Evolutionary conservation across 768 basidiomycete genomes (phyloP).

Genomic region (Coprinopsis marcescibilis): DNA sequence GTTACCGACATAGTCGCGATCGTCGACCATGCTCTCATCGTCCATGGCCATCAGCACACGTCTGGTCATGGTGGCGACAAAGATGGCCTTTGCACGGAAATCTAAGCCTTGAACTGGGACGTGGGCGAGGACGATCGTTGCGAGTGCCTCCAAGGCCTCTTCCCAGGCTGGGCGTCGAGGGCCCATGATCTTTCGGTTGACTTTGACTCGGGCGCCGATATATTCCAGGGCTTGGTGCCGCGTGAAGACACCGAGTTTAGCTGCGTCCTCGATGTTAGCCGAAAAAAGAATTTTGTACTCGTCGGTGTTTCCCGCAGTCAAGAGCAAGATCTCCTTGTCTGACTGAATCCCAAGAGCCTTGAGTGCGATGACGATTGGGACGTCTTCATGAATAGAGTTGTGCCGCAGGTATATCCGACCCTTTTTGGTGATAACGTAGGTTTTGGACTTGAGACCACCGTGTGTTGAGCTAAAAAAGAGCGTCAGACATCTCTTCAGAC

Average conservation of each 20-base stretch:
- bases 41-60: conserved; percentile 95
- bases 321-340: conserved; percentile 93
- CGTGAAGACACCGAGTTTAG: conserved; percentile 86
- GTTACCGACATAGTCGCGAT: conserved; percentile 98
- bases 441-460: conserved; percentile 89
- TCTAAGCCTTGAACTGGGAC: conserved; percentile 88
- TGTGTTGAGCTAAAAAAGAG: conserved; percentile 58
- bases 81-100: conserved; percentile 91
- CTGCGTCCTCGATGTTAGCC: conserved; percentile 89
- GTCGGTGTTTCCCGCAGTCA: conserved; percentile 90
- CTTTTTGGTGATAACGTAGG: conserved; percentile 94
- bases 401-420: conserved; percentile 93
- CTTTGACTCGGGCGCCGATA: conserved; percentile 89
- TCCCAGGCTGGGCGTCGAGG: conserved; percentile 85
- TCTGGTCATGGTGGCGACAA: conserved; percentile 95
- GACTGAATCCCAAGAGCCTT: conserved; percentile 96
- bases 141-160: conserved; percentile 93
- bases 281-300: conserved; percentile 83
- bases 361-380: conserved; percentile 92
- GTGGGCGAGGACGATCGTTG: conserved; percentile 94
- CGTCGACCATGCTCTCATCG: conserved; percentile 95
- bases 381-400: conserved; percentile 95
- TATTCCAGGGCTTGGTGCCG: conserved; percentile 92
- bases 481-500: no score
- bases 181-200: conserved; percentile 76